These are phyloP conservation scores for Platanthera guangdongensis DNA, from an alignment of 106 monocot species.

Conservation along the genomic window DNA sequence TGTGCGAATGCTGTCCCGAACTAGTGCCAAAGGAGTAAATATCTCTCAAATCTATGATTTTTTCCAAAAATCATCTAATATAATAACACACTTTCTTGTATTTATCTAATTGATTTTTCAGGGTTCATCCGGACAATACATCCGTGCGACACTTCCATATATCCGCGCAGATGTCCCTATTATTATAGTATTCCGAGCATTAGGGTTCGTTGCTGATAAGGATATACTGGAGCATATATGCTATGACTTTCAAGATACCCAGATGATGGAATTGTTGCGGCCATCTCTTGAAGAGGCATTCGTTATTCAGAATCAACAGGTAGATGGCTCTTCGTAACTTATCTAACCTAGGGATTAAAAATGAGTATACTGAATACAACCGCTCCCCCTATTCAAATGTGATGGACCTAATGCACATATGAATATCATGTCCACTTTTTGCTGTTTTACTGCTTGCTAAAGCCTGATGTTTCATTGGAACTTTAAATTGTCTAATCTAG, in stretches of 20 bases:
- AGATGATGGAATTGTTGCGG: constrained; percentile 95
- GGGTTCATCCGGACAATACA: constrained; percentile 98
- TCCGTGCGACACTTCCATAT: constrained; percentile 95
- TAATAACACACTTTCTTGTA: neutral
- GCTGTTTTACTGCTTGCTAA: neutral
- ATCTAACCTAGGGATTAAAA: neutral
- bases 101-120: constrained; percentile 15
- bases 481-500: neutral
- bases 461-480: neutral
- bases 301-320: constrained; percentile 99
- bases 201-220: constrained; percentile 99
- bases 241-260: constrained; percentile 95
- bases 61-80: neutral
- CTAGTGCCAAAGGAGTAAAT: constrained; percentile 94
- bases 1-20: constrained; percentile 91
- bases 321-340: constrained; percentile 10
- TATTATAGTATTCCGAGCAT: constrained; percentile 87
- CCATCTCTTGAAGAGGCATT: constrained; percentile 98
- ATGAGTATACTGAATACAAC: neutral
- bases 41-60: neutral
- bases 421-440: neutral
- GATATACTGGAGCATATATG: constrained; percentile 97
- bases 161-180: constrained; percentile 94
- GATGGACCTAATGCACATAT: neutral
- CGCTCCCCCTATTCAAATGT: neutral